These are phyloP conservation scores for Colletotrichum higginsianum DNA, from an alignment of 2,329 filamentous ascomycete species.

Conservation along the genomic window DNA sequence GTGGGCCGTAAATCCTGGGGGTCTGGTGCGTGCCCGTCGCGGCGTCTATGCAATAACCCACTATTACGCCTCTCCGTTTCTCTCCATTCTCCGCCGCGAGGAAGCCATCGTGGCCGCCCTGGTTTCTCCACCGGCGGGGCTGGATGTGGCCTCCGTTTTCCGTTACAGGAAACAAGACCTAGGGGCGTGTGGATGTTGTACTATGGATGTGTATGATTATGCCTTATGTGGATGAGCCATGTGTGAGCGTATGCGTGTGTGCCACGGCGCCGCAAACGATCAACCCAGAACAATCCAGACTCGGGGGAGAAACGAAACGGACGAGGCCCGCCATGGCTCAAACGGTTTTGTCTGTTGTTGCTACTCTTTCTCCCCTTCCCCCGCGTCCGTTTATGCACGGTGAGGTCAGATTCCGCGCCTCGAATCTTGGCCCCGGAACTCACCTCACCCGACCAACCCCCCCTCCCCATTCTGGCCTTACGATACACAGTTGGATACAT, in stretches of 20 bases:
- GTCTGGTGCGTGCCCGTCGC: not conserved
- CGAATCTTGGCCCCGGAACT: constrained; percentile 9
- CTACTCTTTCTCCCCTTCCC: too few relatives aligned
- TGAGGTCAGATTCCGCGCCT: constrained; percentile 26
- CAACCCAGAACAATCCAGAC: not conserved
- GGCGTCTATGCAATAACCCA: constrained; percentile 13
- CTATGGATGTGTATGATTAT: too few relatives aligned
- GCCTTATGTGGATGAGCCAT: too few relatives aligned
- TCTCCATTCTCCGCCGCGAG: not conserved
- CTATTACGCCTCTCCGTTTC: constrained; percentile 1
- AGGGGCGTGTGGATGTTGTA: too few relatives aligned
- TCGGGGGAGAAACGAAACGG: constrained; percentile 9
- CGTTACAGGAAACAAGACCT: too few relatives aligned
- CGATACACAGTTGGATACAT: not conserved
- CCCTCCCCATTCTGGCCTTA: not conserved
- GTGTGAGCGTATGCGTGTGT: not conserved
- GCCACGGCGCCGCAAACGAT: not conserved
- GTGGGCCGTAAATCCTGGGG: not conserved
- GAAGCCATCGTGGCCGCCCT: constrained; percentile 7
- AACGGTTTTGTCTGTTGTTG: constrained; percentile 9
- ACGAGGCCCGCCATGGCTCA: not conserved
- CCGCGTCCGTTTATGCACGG: constrained; percentile 20
- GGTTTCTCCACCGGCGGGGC: not conserved
- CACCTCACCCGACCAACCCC: constrained; percentile 25
- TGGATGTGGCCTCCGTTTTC: not conserved